Evolutionary conservation across 2,329 filamentous ascomycete genomes (phyloP).

Genomic region (Fusarium tjaetaba): DNA sequence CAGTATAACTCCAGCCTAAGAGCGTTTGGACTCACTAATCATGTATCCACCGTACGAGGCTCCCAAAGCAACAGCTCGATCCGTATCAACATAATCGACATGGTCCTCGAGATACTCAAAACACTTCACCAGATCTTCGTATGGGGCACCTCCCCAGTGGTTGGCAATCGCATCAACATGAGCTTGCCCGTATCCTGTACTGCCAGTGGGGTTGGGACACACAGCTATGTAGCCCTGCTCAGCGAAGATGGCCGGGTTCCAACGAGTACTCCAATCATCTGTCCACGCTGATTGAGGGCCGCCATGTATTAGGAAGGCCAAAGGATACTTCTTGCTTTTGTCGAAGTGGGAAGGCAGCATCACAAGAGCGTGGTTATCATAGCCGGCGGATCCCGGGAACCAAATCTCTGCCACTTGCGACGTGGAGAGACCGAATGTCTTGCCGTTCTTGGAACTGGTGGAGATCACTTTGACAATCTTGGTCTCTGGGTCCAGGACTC

Average conservation of each 20-base stretch:
- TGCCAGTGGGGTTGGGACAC: conserved; percentile 84
- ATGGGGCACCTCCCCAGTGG: conserved; percentile 88
- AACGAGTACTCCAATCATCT: conserved; percentile 82
- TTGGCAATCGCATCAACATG: conserved; percentile 80
- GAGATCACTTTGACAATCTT: conserved; percentile 59
- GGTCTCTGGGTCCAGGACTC: conserved; percentile 62
- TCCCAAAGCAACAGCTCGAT: conserved; percentile 76
- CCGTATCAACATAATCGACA: conserved; percentile 74
- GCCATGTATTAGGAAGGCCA: conserved; percentile 84
- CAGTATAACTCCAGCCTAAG: conserved; percentile 15
- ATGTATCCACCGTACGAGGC: conserved; percentile 81
- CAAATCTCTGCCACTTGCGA: conserved; percentile 75
- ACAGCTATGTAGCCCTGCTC: conserved; percentile 89
- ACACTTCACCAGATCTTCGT: conserved; percentile 81
- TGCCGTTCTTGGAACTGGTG: conserved; percentile 72
- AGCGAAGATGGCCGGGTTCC: conserved; percentile 88
- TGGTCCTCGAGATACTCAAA: conserved; percentile 78
- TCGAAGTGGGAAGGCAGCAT: conserved; percentile 76
- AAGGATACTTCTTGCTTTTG: conserved; percentile 76
- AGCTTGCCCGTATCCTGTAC: conserved; percentile 82
- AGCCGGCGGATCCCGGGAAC: conserved; percentile 71
- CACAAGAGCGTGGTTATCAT: conserved; percentile 74
- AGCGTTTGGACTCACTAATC: conserved; percentile 64
- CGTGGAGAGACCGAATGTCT: conserved; percentile 71
- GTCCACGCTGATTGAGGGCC: conserved; percentile 82